Base-by-base conservation (phyloP, 495 filamentous ascomycete genomes). In the Astrothelium macrocarpum region DNA sequence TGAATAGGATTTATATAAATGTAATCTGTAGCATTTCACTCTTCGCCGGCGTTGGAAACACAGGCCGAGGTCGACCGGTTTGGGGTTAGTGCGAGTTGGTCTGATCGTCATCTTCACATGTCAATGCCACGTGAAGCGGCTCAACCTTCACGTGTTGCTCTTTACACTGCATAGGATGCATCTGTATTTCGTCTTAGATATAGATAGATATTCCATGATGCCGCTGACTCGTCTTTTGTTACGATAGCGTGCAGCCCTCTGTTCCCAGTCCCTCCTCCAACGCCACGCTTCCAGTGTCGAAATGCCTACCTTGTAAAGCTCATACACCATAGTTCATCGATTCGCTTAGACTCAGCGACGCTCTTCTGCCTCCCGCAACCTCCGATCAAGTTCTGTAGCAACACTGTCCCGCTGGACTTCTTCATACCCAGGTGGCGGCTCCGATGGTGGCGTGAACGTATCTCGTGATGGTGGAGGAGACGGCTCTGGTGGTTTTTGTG, bases 391-490 rank as follows among this genome's bases (percentile, higher is more conserved):
- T 59, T 82, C 84, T 28, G 83, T 73, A 32, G 77, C 84, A n/a
- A 96, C 79, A 65, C 87, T 90, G 65, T 88, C 84, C 62, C 84
- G 81, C 74, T 96, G 94, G 32, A 87, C 89, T 71, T 96, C 91
- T 71, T 97, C 89, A 73, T 98, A 98, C 39, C 89, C 90, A 36
- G 94, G 94, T 32, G 94, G 94, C 18, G 92, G 91, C 64, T 93
- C 94, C 64, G 83, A 77, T 0, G 91, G 91, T 23, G 79, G 78
- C n/a, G 59, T 53, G 62, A 75, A 77, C 0, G 60, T 58, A 71
- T 63, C 76, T 45, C 61, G 58, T 20, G 7, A 9, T 72, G 72
- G 61, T 64, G 64, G 49, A 36, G 39, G 28, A 4, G 36, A 11
- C 45, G 23, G 63, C 32, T 63, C 62, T 16, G 7, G 20, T 3